These are phyloP conservation scores for Leccinum obscurum DNA, from an alignment of 768 basidiomycete species.

Conservation along the genomic window DNA sequence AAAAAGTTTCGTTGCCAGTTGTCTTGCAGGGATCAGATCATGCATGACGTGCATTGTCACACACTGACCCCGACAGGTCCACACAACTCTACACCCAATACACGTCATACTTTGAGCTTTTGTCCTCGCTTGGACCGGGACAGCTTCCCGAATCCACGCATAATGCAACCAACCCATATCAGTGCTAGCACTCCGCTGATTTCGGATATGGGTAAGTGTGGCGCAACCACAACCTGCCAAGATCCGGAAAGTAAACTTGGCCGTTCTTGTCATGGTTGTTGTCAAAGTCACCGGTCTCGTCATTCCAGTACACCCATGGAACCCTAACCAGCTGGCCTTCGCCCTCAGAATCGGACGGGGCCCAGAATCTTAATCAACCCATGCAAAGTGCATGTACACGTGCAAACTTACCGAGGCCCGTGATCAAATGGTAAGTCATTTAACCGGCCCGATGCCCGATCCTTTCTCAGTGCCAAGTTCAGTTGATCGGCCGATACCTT, in stretches of 20 bases:
- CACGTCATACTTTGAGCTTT: not conserved
- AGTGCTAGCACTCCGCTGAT: not conserved
- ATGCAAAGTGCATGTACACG: not conserved
- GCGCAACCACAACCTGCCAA: not conserved
- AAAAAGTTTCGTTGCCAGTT: not conserved
- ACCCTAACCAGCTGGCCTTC: not conserved
- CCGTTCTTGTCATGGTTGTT: not conserved
- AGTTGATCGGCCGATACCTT: not conserved
- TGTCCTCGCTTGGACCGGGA: not conserved
- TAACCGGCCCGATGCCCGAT: not conserved
- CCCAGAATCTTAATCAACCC: not conserved
- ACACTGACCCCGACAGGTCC: not conserved
- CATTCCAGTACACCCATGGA: not conserved
- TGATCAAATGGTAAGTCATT: not conserved
- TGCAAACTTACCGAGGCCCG: not conserved
- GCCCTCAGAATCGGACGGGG: not conserved
- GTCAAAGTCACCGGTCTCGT: not conserved
- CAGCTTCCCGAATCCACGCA: not conserved
- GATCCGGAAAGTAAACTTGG: slow-evolving; percentile 5
- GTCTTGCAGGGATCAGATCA: not conserved
- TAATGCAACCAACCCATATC: not conserved
- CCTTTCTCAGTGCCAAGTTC: not conserved
- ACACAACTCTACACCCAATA: not conserved
- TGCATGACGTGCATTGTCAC: not conserved
- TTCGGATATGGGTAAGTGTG: not conserved